A percentile compares a stretch with the other conserved stretches of the same genome.
These are phyloP conservation scores for Lasiodiplodia citricola DNA, from an alignment of 2,329 filamentous ascomycete species.

Conservation along the genomic window DNA sequence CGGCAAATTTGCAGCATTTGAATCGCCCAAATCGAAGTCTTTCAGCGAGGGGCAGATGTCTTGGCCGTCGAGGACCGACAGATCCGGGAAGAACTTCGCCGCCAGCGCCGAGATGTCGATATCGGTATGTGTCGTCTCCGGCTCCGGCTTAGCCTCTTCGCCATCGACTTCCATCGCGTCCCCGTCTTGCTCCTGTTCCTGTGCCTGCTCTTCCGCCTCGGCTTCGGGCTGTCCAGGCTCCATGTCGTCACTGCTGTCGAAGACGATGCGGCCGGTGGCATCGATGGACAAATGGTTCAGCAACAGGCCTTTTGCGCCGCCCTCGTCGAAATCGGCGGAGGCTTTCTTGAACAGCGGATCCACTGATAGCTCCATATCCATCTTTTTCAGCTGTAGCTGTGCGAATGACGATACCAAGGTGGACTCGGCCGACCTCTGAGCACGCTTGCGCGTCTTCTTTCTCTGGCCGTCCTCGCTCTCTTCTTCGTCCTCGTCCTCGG, in stretches of 20 bases:
- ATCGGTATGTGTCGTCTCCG: conserved; percentile 41
- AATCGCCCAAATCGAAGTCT: conserved; percentile 87
- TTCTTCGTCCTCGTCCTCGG: conserved; percentile 65
- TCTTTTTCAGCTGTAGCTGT: conserved; percentile 91
- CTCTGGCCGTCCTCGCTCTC: conserved; percentile 60
- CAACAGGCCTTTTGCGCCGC: conserved; percentile 91
- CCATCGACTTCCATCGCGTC: conserved; percentile 38
- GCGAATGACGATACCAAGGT: conserved; percentile 89
- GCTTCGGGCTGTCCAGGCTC: conserved; percentile 50
- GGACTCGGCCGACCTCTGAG: conserved; percentile 84
- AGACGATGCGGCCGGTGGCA: conserved; percentile 88
- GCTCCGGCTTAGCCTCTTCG: conserved; percentile 39
- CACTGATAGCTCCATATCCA: conserved; percentile 94
- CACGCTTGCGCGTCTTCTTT: conserved; percentile 76
- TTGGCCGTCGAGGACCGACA: conserved; percentile 77
- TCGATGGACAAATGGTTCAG: conserved; percentile 98
- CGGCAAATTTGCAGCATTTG: conserved; percentile 85
- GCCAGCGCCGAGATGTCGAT: conserved; percentile 80
- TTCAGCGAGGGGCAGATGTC: conserved; percentile 96
- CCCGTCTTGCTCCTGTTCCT: conserved; percentile 52
- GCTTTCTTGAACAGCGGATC: conserved; percentile 99
- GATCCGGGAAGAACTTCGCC: conserved; percentile 82
- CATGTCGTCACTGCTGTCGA: conserved; percentile 93
- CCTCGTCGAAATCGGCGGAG: conserved; percentile 97
- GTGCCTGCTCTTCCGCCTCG: conserved; percentile 42